Base-by-base conservation (phyloP, 2,329 filamentous ascomycete genomes). In the Xylariaceae sp. region DNA sequence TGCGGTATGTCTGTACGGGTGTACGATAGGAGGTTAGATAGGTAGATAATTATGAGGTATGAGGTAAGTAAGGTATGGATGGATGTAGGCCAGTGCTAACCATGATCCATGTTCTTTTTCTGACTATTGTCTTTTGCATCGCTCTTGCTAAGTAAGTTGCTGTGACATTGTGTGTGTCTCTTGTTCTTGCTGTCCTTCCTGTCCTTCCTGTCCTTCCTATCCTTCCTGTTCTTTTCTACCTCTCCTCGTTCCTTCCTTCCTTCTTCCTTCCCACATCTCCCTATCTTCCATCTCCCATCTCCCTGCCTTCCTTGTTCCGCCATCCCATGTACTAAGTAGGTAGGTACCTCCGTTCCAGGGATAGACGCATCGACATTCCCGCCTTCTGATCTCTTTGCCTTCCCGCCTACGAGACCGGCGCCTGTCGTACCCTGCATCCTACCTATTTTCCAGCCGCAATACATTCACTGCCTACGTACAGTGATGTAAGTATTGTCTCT, bases 281-380 rank as follows among this genome's bases (percentile, higher is more conserved):
- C n/a, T 37, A 26, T 26, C 4, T 26, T 42, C 44, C 42, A 20
- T 43, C 40, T 32, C n/a, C 26, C 26, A 19, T 46, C 46, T 40
- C 42, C 51, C 48, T 7, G 29, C 44, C n/a, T 49, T 51, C 37
- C 40, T 44, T 21, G 19, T 52, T 20, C 46, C 46, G 32, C 52
- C 57, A 49, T 57, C 47, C 50, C 23, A 9, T n/a, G 23, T 9
- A 4, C 23, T 26, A 26, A 7, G n/a, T n/a, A n/a, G n/a, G n/a
- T n/a, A n/a, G n/a, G n/a, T n/a, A n/a, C 19, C 9, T 12, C 20
- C 3, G 18, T 20, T 3, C 43, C 40, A 50, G 47, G 50, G 47
- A 26, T 49, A 52, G 53, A 50, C 19, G 19, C 40, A 47, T 21
- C 10, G 48, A 50, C 46, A 43, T 19, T 16, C n/a, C n/a, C n/a